These are phyloP conservation scores for Trametes sp. DNA, from an alignment of 1,284 basidiomycete genomes.

Conservation along the genomic window DNA sequence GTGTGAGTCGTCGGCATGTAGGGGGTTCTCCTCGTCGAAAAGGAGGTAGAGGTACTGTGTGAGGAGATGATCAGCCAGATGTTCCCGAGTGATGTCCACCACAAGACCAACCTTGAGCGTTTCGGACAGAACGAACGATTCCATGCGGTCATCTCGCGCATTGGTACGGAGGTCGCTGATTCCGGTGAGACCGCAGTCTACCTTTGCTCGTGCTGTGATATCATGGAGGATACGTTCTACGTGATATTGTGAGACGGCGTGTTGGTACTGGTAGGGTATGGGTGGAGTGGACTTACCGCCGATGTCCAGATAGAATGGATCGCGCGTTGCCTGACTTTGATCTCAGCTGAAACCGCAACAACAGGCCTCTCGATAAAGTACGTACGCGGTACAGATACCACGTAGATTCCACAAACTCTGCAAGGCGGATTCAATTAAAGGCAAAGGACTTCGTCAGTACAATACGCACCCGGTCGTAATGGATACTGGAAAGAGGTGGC, in stretches of 20 bases:
- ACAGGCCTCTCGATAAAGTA: too few species aligned
- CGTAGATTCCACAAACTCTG: conserved; percentile 91
- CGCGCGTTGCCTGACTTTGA: conserved; percentile 80
- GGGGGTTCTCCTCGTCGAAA: conserved; percentile 85
- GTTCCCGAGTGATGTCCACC: too few species aligned
- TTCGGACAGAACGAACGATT: conserved; percentile 91
- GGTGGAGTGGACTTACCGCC: conserved; percentile 49
- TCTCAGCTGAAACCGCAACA: too few species aligned
- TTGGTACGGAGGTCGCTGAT: conserved; percentile 85
- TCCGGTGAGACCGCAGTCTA: conserved; percentile 85
- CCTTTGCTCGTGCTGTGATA: conserved; percentile 75
- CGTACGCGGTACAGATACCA: conserved; percentile 91
- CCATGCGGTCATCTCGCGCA: conserved; percentile 88
- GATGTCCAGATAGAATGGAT: conserved; percentile 90
- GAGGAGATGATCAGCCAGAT: not conserved
- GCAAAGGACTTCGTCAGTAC: not conserved
- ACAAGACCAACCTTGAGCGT: conserved; percentile 76
- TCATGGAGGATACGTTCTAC: conserved; percentile 81
- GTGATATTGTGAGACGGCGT: not conserved
- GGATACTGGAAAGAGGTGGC: conserved; percentile 87
- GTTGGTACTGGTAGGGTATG: not conserved
- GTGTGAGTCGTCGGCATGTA: conserved; percentile 80
- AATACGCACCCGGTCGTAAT: conserved; percentile 70
- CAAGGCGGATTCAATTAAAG: conserved; percentile 1
- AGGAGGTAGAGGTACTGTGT: conserved; percentile 89